phyloP scores from a whole-genome alignment of 2,329 filamentous ascomycete species.

The Ilyonectria robusta region DNA sequence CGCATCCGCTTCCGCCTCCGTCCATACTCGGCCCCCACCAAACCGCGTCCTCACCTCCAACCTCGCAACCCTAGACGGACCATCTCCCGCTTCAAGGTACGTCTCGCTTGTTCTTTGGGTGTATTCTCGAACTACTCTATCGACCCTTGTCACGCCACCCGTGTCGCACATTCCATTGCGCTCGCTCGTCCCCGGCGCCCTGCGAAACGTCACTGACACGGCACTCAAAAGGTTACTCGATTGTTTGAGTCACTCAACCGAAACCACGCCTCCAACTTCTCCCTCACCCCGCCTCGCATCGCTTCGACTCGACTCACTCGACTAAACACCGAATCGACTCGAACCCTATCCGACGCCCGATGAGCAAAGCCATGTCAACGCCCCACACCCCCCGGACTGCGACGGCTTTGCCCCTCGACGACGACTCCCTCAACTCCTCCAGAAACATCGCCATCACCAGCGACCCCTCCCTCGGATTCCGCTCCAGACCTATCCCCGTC shows the following conservation, averaged over 20 bases:
- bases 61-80: background rate
- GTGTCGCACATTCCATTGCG: background rate
- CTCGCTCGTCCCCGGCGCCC: background rate
- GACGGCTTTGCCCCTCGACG: slow-evolving; percentile 47
- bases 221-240: background rate
- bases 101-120: background rate
- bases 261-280: slow-evolving; percentile 4
- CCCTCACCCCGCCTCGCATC: slow-evolving; percentile 5
- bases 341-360: slow-evolving; percentile 41
- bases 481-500: slow-evolving; percentile 41
- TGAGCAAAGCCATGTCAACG: slow-evolving; percentile 50
- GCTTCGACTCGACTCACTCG: slow-evolving; percentile 14
- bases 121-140: background rate
- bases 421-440: slow-evolving; percentile 33
- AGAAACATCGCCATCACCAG: slow-evolving; percentile 33
- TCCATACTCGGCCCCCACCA: background rate
- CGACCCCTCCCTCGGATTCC: slow-evolving; percentile 40
- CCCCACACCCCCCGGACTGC: slow-evolving; percentile 46
- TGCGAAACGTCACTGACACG: slow-evolving; percentile 4
- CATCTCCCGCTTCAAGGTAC: slow-evolving; percentile 1
- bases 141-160: slow-evolving; percentile 3
- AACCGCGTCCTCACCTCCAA: slow-evolving; percentile 25
- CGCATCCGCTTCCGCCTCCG: slow-evolving; percentile 23
- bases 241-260: slow-evolving; percentile 1
- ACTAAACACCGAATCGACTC: slow-evolving; percentile 38